Base-by-base conservation (phyloP, 2,329 filamentous ascomycete species). In the Talaromyces atroroseus region DNA sequence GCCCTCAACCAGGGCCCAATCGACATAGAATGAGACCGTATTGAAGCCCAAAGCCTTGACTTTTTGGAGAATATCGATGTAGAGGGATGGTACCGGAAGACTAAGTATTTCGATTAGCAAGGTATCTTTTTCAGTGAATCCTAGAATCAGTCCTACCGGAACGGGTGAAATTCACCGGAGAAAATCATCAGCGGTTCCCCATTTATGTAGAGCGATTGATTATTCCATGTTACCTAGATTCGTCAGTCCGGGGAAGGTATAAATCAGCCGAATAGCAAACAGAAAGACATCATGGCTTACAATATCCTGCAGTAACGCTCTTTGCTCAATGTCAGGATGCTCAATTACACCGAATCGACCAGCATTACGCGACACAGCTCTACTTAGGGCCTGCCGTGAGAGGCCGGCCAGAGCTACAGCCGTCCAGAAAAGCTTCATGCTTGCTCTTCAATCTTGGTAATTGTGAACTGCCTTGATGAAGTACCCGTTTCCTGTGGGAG, bases 21-120 rank as follows among this genome's bases (percentile, higher is more conserved):
- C 81, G 6, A 86, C 78, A 65, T 92, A 92, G 69, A 92, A 90
- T 0, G 87, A 90, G 1, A 92, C 86, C 46, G 83, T 81, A 63
- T 88, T 92, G 73, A 90, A 92, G 0, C 90, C 90, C 1, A 91
- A 73, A 0, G 88, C 86, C 70, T 88, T 91, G 69, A 92, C 83
- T 72, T 95, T 95, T 65, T 94, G 86, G 63, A 95, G 87, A 1
- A 92, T 67, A 62, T 92, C 89, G 8, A 88, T 76, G 76, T 85
- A 86, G 4, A 88, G 74, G 49, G 76, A 75, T 2, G 82, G 78
- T 1, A 87, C 83, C 1, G 84, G 83, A 1, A 87, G 71, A 62
- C 82, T 80, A 52, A 1, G 24, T 14, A 6, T 14, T 20, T 24
- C 7, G 3, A 8, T 45, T 26, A 53, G 11, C 5, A 34, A 36